Conservation (phyloP, 805 yeast species). For the Candida maesae region DNA sequence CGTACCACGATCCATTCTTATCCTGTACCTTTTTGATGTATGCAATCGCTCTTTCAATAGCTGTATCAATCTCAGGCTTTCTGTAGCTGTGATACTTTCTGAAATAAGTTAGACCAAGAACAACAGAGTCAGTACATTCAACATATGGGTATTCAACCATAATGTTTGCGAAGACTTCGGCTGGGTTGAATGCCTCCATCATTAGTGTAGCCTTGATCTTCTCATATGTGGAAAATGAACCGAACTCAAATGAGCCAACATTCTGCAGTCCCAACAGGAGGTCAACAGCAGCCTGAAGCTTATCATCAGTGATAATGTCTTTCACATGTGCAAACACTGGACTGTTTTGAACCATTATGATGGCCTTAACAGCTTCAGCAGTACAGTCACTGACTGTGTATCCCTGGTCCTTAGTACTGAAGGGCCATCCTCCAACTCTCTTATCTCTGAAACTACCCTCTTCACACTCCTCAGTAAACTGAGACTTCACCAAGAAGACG, state of each 20-base stretch:
- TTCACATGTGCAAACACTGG: conserved; percentile 45
- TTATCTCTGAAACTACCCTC: conserved; percentile 78
- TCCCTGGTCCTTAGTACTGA: conserved; percentile 93
- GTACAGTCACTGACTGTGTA: conserved; percentile 97
- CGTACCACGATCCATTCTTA: conserved; percentile 94
- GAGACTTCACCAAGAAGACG: conserved; percentile 73
- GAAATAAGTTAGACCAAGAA: conserved; percentile 82
- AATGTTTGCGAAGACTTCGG: conserved; percentile 96
- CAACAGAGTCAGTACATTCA: conserved; percentile 95
- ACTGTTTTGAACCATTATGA: conserved; percentile 80
- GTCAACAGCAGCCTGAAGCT: conserved; percentile 69
- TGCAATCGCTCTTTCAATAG: conserved; percentile 69
- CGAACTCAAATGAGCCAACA: conserved; percentile 70
- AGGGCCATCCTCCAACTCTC: conserved; percentile 92
- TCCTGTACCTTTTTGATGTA: conserved; percentile 69
- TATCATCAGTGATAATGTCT: conserved; percentile 49
- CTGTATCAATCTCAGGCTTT: conserved; percentile 55
- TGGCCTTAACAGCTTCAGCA: conserved; percentile 91
- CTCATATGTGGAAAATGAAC: conserved; percentile 93
- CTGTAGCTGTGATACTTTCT: conserved; percentile 62
- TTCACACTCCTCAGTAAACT: conserved; percentile 76
- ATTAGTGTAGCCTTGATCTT: conserved; percentile 73
- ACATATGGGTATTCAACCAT: conserved; percentile 99
- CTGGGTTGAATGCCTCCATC: conserved; percentile 83
- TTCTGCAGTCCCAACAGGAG: conserved; percentile 75